Evolutionary conservation across 768 basidiomycete genomes (phyloP).

Genomic region (Suillus fuscotomentosus): DNA sequence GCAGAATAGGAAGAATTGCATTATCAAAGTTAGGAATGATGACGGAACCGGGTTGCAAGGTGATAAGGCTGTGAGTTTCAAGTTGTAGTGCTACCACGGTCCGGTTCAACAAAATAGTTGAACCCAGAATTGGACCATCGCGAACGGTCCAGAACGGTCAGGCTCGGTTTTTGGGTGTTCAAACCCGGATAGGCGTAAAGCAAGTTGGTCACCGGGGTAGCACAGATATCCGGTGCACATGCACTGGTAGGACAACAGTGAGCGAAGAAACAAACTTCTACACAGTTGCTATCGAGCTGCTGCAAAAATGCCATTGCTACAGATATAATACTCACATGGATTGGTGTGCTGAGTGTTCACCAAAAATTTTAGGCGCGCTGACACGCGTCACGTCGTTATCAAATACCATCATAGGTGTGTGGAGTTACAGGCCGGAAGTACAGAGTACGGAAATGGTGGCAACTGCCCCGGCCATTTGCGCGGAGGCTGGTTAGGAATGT

Average conservation of each 20-base stretch:
- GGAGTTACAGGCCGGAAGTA: background rate
- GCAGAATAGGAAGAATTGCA: no score
- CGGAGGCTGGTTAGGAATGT: background rate
- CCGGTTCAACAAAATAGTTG: no score
- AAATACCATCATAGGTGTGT: background rate
- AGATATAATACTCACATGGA: background rate
- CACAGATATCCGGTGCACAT: no score
- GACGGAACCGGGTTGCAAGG: no score
- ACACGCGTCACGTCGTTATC: background rate
- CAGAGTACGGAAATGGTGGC: background rate
- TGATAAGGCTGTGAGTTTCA: no score
- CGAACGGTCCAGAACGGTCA: no score
- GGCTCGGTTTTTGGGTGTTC: no score
- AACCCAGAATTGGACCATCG: no score
- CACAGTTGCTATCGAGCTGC: background rate
- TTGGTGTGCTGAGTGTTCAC: background rate
- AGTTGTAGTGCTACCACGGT: no score
- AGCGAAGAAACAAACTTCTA: background rate
- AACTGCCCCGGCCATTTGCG: background rate
- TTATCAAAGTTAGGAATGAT: no score
- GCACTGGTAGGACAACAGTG: background rate
- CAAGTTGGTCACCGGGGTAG: background rate
- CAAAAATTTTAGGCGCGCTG: background rate
- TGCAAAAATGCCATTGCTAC: background rate
- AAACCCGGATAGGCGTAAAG: no score